Base-by-base conservation (phyloP, 139 green algal species). In the Micractinium sp. region DNA sequence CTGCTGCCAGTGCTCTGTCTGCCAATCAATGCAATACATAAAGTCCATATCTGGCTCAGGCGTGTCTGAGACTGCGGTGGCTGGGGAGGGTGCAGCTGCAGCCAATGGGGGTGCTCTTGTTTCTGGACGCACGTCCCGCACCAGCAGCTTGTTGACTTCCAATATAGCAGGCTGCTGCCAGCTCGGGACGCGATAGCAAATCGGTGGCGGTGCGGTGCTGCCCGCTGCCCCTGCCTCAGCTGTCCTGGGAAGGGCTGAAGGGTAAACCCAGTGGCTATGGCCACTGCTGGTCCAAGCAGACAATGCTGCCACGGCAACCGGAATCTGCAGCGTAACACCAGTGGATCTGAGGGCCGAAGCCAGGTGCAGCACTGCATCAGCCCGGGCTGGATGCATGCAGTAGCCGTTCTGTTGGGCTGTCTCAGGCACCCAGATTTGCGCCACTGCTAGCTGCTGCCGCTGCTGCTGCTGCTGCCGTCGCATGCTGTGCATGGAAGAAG, bases 291-390 rank as follows among this genome's bases (percentile, higher is more conserved):
- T 23, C 0, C 35, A 2, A 27, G 14, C 25, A 19, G 77, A n/a
- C 1, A 82, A 36, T 33, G 77, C 77, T 33, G 77, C 39, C 38
- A 82, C 29, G 77, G 38, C 38, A 3, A 82, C 38, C 19, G 77
- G 77, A 13, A 82, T 12, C 15, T 63, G 77, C 25, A 82, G 77
- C 16, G 38, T 39, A 14, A 27, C 77, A 29, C 36, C 38, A 7
- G 22, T 60, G 1, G 3, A 27, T 20, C 69, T 47, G 18, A 56
- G 5, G 47, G 47, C 47, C 47, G 47, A 56, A 9, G 75, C 84
- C 56, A 90, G 76, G 41, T 93, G 90, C 67, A 93, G 84, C 53
- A 73, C 75, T 56, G 74, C 82, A 90, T 93, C 90, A 4, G 83
- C 82, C 31, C 71, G 41, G 2, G 89, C 88, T 0, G 90, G 90